Evolutionary conservation across 306 rosid genomes (phyloP).

Genomic region (Spatholobus suberectus): DNA sequence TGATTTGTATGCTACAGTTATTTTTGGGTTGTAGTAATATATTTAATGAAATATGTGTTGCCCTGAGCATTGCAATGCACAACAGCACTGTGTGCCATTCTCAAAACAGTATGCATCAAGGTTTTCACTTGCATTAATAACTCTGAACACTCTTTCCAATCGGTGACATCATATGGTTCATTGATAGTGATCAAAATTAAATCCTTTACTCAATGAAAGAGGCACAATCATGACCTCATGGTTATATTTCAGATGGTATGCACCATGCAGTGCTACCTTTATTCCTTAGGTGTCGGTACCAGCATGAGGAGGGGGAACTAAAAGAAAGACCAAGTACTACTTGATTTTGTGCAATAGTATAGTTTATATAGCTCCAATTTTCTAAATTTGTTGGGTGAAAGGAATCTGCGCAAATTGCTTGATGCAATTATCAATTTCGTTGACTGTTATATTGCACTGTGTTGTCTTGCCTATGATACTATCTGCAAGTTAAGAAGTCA

Average conservation of each 20-base stretch:
- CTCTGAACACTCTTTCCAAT: neutral
- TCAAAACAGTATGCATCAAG: neutral
- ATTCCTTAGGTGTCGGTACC: neutral
- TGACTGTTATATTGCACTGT: constrained; percentile 9
- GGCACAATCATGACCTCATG: neutral
- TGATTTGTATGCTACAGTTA: neutral
- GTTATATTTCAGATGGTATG: constrained; percentile 23
- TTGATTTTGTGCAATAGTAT: neutral
- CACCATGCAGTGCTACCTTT: constrained; percentile 7
- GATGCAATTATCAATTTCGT: constrained; percentile 24
- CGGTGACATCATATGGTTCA: neutral
- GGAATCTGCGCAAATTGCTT: neutral
- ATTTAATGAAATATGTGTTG: constrained; percentile 1
- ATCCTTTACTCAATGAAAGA: constrained; percentile 4
- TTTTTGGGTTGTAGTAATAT: neutral
- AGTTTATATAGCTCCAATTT: neutral
- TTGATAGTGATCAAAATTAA: constrained; percentile 10
- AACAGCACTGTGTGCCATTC: neutral
- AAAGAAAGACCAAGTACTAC: neutral
- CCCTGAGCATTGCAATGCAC: constrained; percentile 33
- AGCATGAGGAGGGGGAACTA: constrained; percentile 16
- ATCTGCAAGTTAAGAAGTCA: neutral
- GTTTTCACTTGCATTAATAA: constrained; percentile 9
- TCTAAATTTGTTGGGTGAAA: neutral
- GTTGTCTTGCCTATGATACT: neutral